phyloP scores from a whole-genome alignment of 2,329 filamentous ascomycete species.

The Tolypocladium sp. region DNA sequence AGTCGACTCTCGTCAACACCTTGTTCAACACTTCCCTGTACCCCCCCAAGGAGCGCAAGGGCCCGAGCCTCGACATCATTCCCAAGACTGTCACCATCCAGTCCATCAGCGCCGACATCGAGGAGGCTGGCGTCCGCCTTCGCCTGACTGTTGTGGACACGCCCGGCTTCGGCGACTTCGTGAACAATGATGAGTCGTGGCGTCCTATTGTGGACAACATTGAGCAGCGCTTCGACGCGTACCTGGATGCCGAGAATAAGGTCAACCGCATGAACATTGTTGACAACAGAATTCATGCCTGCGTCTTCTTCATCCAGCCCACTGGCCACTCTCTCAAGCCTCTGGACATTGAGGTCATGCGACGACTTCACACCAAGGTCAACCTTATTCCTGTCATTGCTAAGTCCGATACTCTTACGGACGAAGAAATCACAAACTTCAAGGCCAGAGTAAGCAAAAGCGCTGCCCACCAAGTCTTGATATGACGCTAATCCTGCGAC shows the following conservation, averaged over 20 bases:
- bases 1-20: conserved; percentile 98
- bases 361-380: conserved; percentile 98
- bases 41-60: conserved; percentile 96
- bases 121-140: conserved; percentile 95
- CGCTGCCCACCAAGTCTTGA: background rate
- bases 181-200: conserved; percentile 99
- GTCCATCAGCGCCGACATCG: conserved; percentile 92
- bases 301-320: conserved; percentile 99
- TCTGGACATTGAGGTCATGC: conserved; percentile 98
- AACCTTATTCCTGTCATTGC: conserved; percentile 99
- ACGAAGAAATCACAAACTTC: conserved; percentile 90
- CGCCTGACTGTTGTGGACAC: conserved; percentile 96
- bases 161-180: conserved; percentile 96
- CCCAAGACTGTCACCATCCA: conserved; percentile 96
- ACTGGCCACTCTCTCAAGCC: conserved; percentile 98
- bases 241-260: conserved; percentile 99
- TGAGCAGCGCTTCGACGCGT: conserved; percentile 96
- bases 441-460: conserved; percentile 76
- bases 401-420: conserved; percentile 95
- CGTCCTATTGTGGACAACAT: conserved; percentile 99
- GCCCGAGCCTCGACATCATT: conserved; percentile 93
- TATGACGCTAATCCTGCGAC: conserved; percentile 7
- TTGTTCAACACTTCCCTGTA: conserved; percentile 99
- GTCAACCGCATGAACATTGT: conserved; percentile 99
- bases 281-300: conserved; percentile 97